Evolutionary conservation across 352 stramenopile genomes (phyloP), one percentile per base, ranked within the genome.

Genomic region (Lagenidium sp.): DNA sequence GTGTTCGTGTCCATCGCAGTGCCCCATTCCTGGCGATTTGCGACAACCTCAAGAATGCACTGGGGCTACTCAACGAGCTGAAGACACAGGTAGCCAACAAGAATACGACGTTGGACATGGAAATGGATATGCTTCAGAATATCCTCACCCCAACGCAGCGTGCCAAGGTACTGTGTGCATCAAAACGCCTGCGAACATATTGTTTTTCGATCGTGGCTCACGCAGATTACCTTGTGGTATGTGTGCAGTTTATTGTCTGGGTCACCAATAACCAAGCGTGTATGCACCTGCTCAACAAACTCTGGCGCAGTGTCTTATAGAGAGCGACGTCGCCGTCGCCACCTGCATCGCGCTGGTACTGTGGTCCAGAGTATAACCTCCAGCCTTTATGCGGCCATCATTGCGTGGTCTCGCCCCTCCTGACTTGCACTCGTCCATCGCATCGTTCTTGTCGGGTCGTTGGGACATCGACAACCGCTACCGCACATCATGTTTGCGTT

Each of bases 271-370:
- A 98, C 57, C 82, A 89, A 44, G 91, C 91, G 31, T 96, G 83
- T 51, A 98, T 98, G 85, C 85, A 97, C 55, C 79, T 98, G 67
- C 71, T 98, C n/a, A 96, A 98, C 73, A 96, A 97, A 67, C 65
- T 98, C 43, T 97, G 91, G 91, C 88, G 76, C 48, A 92, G 73
- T 61, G 79, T 92, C 37, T 79, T 92, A 72, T 92, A 77, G 79
- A 40, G 42, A 35, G 30, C 20, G 5, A 2, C n/a, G n/a, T 16
- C 31, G 23, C 8, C n/a, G n/a, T n/a, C n/a, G n/a, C n/a, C n/a
- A n/a, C n/a, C n/a, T n/a, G n/a, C n/a, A n/a, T n/a, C n/a, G n/a
- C n/a, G n/a, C n/a, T n/a, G n/a, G n/a, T n/a, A n/a, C n/a, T n/a
- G n/a, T n/a, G n/a, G n/a, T n/a, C n/a, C n/a, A n/a, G n/a, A n/a